Base-by-base conservation (phyloP, 1,284 basidiomycete genomes). In the Mycena citricolor region DNA sequence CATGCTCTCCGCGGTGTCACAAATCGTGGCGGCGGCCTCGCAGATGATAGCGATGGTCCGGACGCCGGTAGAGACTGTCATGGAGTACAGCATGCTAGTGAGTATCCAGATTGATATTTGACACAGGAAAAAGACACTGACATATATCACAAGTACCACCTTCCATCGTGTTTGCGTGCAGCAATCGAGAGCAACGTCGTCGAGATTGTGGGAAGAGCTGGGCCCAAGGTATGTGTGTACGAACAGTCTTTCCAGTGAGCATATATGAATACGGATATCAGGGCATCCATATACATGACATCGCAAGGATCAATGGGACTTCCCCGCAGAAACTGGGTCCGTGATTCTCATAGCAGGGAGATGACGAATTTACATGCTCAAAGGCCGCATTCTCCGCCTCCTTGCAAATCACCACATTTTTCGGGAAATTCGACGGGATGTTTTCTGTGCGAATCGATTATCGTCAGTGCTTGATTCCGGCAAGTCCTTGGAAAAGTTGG, bases 361-460 rank as follows among this genome's bases (percentile, higher is more conserved):
- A 29, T n/a, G 16, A 5, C 8, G 6, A 8, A 20, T 25, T 24
- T 10, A n/a, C 12, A 5, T n/a, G 14, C 29, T 12, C 12, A 4
- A 14, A 58, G 56, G 44, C 5, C 42, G 56, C 4, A 52, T 56
- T 17, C 35, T 58, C 8, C 51, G 56, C 13, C 49, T 52, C 24
- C 55, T 58, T 22, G 55, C 55, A 5, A 55, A 39, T 22, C 44
- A 57, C 34, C 57, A 58, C 20, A 40, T 54, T 14, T 59, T 56
- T 23, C 44, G 44, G 4, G 56, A 59, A 32, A 24, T 56, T 19
- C 17, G 17, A 3, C 58, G 57, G 10, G 51, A 57, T 31, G 54
- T 59, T 8, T 60, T 60, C 31, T 40, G 49, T 23, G 40, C 52
- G 22, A 60, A 54, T n/a, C 49, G 52, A 8, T 32, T 51, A 10